A percentile compares a stretch with the other conserved stretches of the same genome.
Conservation (phyloP, 2,329 filamentous ascomycete genomes). For the Aspergillus clavatus region DNA sequence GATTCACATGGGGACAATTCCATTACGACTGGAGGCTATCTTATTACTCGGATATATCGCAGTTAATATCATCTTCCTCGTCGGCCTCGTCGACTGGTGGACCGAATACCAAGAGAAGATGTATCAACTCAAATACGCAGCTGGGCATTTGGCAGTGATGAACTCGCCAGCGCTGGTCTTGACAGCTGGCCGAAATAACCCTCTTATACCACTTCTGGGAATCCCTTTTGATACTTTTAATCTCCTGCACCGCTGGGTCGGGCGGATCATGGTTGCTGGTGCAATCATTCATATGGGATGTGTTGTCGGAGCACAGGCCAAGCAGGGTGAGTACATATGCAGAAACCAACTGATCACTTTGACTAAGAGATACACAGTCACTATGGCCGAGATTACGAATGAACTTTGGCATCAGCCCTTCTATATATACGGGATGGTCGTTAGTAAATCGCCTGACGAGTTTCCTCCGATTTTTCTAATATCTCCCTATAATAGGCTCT, state of each 20-base stretch:
- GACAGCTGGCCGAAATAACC: slow-evolving; percentile 86
- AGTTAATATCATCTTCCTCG: slow-evolving; percentile 69
- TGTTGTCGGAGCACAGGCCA: slow-evolving; percentile 21
- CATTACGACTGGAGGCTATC: slow-evolving; percentile 67
- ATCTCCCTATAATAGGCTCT: slow-evolving; percentile 29
- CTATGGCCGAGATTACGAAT: slow-evolving; percentile 50
- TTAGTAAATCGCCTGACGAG: slow-evolving; percentile 51
- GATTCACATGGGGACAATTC: slow-evolving; percentile 67
- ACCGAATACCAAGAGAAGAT: slow-evolving; percentile 24
- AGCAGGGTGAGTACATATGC: slow-evolving; percentile 16
- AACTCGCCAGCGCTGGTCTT: slow-evolving; percentile 87
- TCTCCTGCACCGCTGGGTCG: slow-evolving; percentile 76
- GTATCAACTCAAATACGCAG: slow-evolving; percentile 65
- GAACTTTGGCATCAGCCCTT: slow-evolving; percentile 26
- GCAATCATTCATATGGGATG: slow-evolving; percentile 59
- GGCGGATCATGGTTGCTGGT: slow-evolving; percentile 65
- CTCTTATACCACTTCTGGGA: slow-evolving; percentile 69
- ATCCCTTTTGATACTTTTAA: slow-evolving; percentile 96
- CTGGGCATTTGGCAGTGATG: slow-evolving; percentile 73
- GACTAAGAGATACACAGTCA: slow-evolving; percentile 3
- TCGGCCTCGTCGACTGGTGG: slow-evolving; percentile 33
- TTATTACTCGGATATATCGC: slow-evolving; percentile 61
- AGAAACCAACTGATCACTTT: background rate
- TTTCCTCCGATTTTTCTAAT: slow-evolving; percentile 56
- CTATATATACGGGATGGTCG: slow-evolving; percentile 28